Percentiles rank a stretch among this genome's conserved stretches.
Evolutionary conservation across 1,139 yeast genomes (phyloP).

Genomic region (Candida frijolesensis): DNA sequence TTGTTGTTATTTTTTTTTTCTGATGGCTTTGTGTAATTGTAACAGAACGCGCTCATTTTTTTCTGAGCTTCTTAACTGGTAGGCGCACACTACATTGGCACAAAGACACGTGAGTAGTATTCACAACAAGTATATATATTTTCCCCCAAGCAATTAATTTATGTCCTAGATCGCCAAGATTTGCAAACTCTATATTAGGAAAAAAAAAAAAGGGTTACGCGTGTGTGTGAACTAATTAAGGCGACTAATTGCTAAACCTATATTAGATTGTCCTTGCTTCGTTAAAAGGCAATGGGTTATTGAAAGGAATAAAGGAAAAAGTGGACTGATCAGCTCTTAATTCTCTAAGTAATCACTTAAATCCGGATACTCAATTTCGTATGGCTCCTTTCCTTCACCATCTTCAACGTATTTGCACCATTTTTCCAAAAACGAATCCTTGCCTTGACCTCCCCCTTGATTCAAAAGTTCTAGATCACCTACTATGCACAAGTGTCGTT

Average conservation of each 20-base stretch:
- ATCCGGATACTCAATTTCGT: conserved; percentile 69
- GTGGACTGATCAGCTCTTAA: not conserved
- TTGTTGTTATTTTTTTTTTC: not conserved
- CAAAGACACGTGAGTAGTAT: not conserved
- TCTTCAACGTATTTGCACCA: conserved; percentile 76
- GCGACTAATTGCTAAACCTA: not conserved
- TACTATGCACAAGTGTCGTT: conserved; percentile 78
- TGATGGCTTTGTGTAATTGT: conserved; percentile 1
- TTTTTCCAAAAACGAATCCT: conserved; percentile 45
- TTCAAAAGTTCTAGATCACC: conserved; percentile 76
- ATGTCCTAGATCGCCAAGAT: not conserved
- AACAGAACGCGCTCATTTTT: conserved; percentile 1
- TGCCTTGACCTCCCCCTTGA: conserved; percentile 34
- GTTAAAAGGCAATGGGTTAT: not conserved
- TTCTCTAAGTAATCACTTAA: conserved; percentile 27
- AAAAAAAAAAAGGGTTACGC: not conserved
- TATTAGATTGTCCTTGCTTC: not conserved
- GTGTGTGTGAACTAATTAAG: not conserved
- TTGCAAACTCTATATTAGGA: not conserved
- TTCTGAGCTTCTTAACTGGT: not conserved
- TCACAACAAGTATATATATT: not conserved
- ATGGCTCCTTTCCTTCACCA: conserved; percentile 14
- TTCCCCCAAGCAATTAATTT: not conserved
- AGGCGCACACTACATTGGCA: not conserved
- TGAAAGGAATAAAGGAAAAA: too few relatives aligned